Evolutionary conservation across 208 protist genomes (phyloP), one percentile per base, ranked within the genome.

Genomic region (Wallacemonas sp.): DNA sequence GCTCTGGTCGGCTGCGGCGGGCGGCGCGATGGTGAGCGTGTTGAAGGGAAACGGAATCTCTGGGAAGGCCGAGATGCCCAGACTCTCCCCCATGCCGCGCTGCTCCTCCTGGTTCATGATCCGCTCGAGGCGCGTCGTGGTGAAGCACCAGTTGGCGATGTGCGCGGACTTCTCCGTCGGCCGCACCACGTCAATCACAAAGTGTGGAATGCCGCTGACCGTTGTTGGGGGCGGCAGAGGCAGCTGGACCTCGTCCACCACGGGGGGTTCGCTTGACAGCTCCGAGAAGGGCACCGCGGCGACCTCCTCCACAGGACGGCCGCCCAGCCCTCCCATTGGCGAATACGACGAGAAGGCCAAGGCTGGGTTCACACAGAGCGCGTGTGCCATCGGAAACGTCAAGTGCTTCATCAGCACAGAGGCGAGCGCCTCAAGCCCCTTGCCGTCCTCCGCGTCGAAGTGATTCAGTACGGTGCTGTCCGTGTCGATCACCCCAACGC

Each of bases 401-500:
- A 93, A 49, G 52, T 86, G 70, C 47, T 74, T 33, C 29, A 67
- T 61, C 6, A 95, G 69, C 56, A 95, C 73, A 0, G 56, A 61
- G 2, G 89, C 84, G 8, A 95, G 39, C 19, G 68, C 69, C 70
- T 90, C 68, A 19, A 94, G 65, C 1, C 84, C 88, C 11, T 49
- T 38, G 27, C 56, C 73, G 61, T 95, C 87, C 54, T 80, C 83
- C n/a, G 74, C 76, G 30, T 84, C 74, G 72, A 97, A 97, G 61
- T 84, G 75, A 9, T 58, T 60, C 12, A 70, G 38, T 21, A 61
- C 68, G 5, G 72, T 87, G 74, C 87, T 93, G 68, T 95, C 92
- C 30, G 94, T 80, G 74, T 97, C 89, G 49, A 97, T 85, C 48
- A 95, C 71, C 21, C 83, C 88, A 26, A 94, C 56, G 1, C 95